Base-by-base conservation (phyloP, 2,329 filamentous ascomycete species). In the Raffaelea albimanens region DNA sequence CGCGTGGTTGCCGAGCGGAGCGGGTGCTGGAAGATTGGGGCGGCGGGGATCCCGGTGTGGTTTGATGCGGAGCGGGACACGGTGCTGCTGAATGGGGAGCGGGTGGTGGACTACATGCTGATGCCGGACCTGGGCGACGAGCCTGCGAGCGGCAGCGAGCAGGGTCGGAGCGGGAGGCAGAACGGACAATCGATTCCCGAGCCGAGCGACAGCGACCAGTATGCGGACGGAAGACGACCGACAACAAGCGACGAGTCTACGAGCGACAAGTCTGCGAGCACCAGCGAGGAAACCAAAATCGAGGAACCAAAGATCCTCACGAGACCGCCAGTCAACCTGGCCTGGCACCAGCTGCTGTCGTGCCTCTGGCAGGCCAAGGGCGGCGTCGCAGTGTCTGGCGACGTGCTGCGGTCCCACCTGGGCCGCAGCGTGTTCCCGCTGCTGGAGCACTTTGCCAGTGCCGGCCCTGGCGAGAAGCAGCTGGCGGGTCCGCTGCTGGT, bases 31-130 rank as follows among this genome's bases (percentile, higher is more conserved):
- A 44, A 13, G 11, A 18, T 16, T 7, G 48, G 48, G 20, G 45
- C 48, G 21, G 29, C 23, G 23, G 43, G 43, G 38, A 5, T 18
- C 34, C 43, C 40, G 9, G 42, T 50, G 3, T 53, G 46, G 46
- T 45, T 51, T 34, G 42, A 53, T 41, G 34, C 44, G 13, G 1
- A 5, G 19, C 46, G 44, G 22, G 51, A 53, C 34, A 47, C 44
- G 4, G 20, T 53, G 2, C 14, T 53, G 19, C 39, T 53, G 13
- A 50, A 50, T 39, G 45, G 40, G 31, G 41, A 33, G 19, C 43
- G 22, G n/a, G 18, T 33, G 5, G 14, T 29, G 2, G 45, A 50
- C 31, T 48, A 43, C 14, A 4, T 23, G 3, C 8, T 43, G 33
- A 36, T 48, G 38, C 3, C n/a, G 25, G 36, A 31, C 20, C 14